Evolutionary conservation across 2,329 filamentous ascomycete genomes (phyloP), one percentile per base, ranked within the genome.

Genomic region (Dothidotthia symphoricarpi): DNA sequence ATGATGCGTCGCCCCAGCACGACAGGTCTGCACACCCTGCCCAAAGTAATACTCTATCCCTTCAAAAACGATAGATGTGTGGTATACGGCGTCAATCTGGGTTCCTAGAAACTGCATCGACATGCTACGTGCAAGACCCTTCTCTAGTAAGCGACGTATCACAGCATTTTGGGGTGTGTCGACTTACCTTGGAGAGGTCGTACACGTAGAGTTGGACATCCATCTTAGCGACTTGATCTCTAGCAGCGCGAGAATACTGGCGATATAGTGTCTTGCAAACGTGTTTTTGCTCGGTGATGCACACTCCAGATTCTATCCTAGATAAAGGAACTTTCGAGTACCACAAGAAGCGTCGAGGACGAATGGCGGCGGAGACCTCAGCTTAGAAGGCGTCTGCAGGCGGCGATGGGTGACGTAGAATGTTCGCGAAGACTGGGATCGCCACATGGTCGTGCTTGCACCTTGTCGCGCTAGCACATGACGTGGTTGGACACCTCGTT

Each of bases 41-140:
- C 95, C 91, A 53, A 90, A 97, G 56, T 91, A 82, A 66, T 95
- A 96, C 68, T 98, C 93, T 34, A 85, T 77, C n/a, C 83, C 83
- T 35, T 82, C 79, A 26, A 97, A 75, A 28, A 95, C 84, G 36
- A 98, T 82, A 0, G 90, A 88, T 0, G 93, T 97, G 66, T 98
- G 93, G 55, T 97, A 97, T 36, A 98, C 81, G 36, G 93, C 93
- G 66, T 97, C 91, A 33, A 96, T 87, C 35, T 85, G 81, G 1
- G 75, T 78, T 2, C 83, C 83, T 4, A 84, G 76, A 30, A 86
- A 71, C 31, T 76, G 69, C 33, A 62, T 64, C 10, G 77, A 82
- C 63, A 81, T 77, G 24, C 51, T 49, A 17, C 76, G 69, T 34
- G 77, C 77, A 49, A 81, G 70, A 53, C 77, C 77, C 75, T 79